Evolutionary conservation across 2,329 filamentous ascomycete genomes (phyloP), one percentile per base, ranked within the genome.

Genomic region (Ascochyta rabiei): DNA sequence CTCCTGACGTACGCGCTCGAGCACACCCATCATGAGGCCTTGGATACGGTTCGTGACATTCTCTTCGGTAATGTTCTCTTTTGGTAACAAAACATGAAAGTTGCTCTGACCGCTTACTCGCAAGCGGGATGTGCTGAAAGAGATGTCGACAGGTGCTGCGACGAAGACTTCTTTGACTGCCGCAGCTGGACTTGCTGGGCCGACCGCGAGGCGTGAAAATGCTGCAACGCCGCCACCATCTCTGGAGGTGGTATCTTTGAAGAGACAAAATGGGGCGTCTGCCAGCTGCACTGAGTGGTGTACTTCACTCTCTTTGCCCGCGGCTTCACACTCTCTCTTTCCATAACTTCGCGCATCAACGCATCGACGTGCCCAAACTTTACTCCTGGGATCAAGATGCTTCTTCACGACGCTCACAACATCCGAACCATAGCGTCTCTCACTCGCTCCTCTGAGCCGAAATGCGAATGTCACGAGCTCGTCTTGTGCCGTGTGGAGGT

Each of bases 1-100:
- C 28, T 65, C 61, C 24, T 61, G 54, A 6, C 63, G 53, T 10
- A 72, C 55, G 7, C 63, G 57, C 47, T 69, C 64, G 2, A 74
- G 58, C 3, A 72, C 69, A 4, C 58, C 69, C 64, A 70, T 70
- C 66, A 74, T 69, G 1, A 64, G 59, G 13, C 69, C 70, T 16
- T 71, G 70, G 2, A 71, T 60, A 12, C 61, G 50, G 21, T 53
- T 58, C 3, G 64, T 70, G 5, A 69, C 53, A 21, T 62, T 69
- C 0, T 64, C 62, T 19, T 41, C 40, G 15, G 43, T 53, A 13
- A 53, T 16, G 0, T 45, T 46, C 0, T 44, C 18, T 2, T 56
- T 39, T 1, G 70, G 67, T 16, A 73, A 31, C 1, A 70, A 45
- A 18, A 74, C 30, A 42, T 65, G 50, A 23, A 71, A 66, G 1